Conservation (phyloP, 2,329 filamentous ascomycete genomes). For the Fusarium nurragi region DNA sequence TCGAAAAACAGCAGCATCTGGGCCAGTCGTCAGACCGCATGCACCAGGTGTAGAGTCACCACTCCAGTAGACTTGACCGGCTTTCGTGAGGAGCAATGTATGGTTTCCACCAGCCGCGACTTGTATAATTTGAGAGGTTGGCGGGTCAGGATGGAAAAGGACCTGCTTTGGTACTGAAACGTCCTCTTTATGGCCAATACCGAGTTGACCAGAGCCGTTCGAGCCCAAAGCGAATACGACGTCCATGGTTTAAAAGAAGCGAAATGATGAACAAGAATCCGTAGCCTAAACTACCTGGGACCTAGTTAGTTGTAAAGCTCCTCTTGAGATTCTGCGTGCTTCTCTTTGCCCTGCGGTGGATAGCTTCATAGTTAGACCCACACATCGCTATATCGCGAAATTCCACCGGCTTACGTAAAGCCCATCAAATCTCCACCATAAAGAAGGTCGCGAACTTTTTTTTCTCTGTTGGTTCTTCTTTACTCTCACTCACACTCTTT, state of each 20-base stretch:
- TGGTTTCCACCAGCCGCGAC: conserved; percentile 83
- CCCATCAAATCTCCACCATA: conserved; percentile 33
- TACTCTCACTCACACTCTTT: conserved; percentile 17
- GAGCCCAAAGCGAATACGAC: conserved; percentile 76
- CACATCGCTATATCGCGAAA: conserved; percentile 40
- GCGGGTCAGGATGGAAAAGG: conserved; percentile 59
- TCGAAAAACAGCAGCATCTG: conserved; percentile 52
- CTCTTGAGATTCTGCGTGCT: conserved; percentile 13
- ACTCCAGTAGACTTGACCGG: conserved; percentile 69
- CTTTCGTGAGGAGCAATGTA: conserved; percentile 74
- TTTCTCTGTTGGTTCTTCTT: conserved; percentile 25
- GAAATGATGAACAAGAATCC: conserved; percentile 13
- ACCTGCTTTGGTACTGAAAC: conserved; percentile 72
- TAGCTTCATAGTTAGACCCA: conserved; percentile 33
- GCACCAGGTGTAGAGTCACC: conserved; percentile 68
- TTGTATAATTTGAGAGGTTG: conserved; percentile 50
- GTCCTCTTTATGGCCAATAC: conserved; percentile 75
- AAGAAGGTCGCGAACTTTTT: conserved; percentile 41
- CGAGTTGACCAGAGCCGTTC: conserved; percentile 80
- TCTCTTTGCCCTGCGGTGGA: conserved; percentile 21
- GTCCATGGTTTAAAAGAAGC: conserved; percentile 50
- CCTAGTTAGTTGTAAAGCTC: not conserved
- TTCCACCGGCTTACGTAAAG: conserved; percentile 35
- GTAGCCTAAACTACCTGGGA: not conserved
- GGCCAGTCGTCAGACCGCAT: conserved; percentile 56